These are phyloP conservation scores for Colletotrichum lupini DNA, from an alignment of 2,329 filamentous ascomycete genomes.

Conservation along the genomic window DNA sequence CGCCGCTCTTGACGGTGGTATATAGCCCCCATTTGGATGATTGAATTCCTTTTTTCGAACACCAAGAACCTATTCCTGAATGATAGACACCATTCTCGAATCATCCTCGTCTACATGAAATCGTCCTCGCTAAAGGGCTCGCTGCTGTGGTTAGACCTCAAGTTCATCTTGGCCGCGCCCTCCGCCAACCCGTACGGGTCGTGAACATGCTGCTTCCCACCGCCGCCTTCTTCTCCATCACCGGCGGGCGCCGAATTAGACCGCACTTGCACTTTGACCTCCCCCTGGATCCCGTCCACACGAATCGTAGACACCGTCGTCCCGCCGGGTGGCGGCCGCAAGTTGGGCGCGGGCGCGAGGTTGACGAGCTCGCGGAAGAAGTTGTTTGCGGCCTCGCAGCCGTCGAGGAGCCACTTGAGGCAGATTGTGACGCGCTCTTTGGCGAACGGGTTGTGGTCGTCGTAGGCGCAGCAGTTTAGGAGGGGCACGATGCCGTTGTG, in stretches of 20 bases:
- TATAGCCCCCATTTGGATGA: background rate
- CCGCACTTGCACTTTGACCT: slow-evolving; percentile 66
- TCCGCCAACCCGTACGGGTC: slow-evolving; percentile 54
- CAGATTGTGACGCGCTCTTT: slow-evolving; percentile 91
- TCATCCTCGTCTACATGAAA: slow-evolving; percentile 51
- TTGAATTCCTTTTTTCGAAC: background rate
- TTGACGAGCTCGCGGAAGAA: slow-evolving; percentile 74
- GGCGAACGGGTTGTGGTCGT: slow-evolving; percentile 94
- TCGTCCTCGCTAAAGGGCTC: slow-evolving; percentile 53
- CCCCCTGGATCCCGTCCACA: slow-evolving; percentile 66
- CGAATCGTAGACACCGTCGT: slow-evolving; percentile 57
- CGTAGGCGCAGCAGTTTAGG: slow-evolving; percentile 89
- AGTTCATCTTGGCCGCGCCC: slow-evolving; percentile 54
- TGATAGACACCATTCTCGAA: background rate
- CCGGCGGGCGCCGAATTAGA: slow-evolving; percentile 32
- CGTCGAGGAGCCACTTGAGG: slow-evolving; percentile 84
- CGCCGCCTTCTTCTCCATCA: slow-evolving; percentile 24
- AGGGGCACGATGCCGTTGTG: slow-evolving; percentile 89
- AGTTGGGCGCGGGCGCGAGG: slow-evolving; percentile 52
- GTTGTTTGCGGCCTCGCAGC: slow-evolving; percentile 77
- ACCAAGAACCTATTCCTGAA: background rate
- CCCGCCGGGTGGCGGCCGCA: slow-evolving; percentile 47
- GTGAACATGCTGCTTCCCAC: slow-evolving; percentile 33
- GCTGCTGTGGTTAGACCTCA: slow-evolving; percentile 42
- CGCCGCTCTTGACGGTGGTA: background rate